Base-by-base conservation (phyloP, 2,329 filamentous ascomycete species). In the Alternaria sp. region DNA sequence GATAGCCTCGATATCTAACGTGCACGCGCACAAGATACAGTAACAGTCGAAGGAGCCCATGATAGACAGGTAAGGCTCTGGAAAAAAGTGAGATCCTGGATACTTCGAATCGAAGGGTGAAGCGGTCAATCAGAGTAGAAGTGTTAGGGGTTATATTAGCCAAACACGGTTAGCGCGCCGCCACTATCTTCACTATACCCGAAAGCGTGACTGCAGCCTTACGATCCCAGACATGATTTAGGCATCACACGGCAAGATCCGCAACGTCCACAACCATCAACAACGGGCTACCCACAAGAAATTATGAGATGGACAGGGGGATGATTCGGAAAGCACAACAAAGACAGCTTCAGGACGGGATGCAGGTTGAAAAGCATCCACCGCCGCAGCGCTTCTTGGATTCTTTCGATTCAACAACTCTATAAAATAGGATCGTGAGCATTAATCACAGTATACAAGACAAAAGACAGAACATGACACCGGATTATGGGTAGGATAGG, bases 1-100 rank as follows among this genome's bases (percentile, higher is more conserved):
- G 16, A 65, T 24, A 12, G 9, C 20, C 3, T 42, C 14, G 4
- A 54, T 51, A 5, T 48, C 34, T 16, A 68, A 26, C 1, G 64
- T 60, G 5, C 61, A 60, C 7, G 44, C 60, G 36, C 66, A 71
- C 4, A 72, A 43, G 12, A 66, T 65, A 24, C 66, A 72, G 34
- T 65, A 70, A 38, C 68, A 71, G 14, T 69, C 62, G 44, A 61
- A 69, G 1, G 58, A 64, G 2, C 61, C 65, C 68, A 67, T 67
- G 12, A 38, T 42, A 26, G 32, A 22, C 46, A 49, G 16, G 20
- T 18, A 11, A 18, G 22, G 22, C 20, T 49, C 30, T 11, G 4
- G 2, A 48, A 2, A n/a, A 1, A 24, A 48, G 14, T n/a, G 16
- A 18, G 20, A 22, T 20, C 18, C 20, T 22, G 20, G 7, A 22